These are phyloP conservation scores for Arthrinium phaeospermum DNA, from an alignment of 2,329 filamentous ascomycete genomes.

Conservation along the genomic window DNA sequence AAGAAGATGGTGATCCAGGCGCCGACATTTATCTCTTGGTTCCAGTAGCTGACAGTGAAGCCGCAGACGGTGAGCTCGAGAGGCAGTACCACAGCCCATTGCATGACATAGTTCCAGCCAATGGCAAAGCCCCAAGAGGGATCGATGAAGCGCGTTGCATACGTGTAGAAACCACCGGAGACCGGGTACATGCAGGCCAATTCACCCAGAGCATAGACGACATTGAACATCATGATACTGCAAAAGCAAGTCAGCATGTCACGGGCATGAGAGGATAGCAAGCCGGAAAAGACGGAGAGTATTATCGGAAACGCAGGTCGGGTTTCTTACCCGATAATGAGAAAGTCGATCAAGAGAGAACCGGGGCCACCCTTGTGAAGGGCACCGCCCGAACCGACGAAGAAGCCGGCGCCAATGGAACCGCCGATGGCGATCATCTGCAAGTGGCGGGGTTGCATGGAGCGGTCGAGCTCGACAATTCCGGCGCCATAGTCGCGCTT, in stretches of 20 bases:
- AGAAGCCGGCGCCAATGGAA: conserved; percentile 67
- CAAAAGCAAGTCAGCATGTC: background rate
- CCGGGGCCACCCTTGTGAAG: conserved; percentile 53
- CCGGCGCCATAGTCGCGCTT: conserved; percentile 43
- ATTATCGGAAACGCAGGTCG: background rate
- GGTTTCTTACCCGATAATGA: conserved; percentile 52
- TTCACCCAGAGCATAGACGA: conserved; percentile 64
- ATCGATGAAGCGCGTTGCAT: conserved; percentile 56
- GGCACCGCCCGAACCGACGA: conserved; percentile 62
- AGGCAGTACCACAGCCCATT: conserved; percentile 54
- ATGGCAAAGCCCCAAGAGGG: conserved; percentile 53
- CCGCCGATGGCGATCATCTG: conserved; percentile 61
- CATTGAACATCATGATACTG: conserved; percentile 63
- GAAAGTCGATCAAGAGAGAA: conserved; percentile 53
- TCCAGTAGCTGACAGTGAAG: conserved; percentile 57
- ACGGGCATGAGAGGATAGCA: background rate
- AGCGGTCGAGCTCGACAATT: conserved; percentile 45
- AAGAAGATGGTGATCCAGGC: conserved; percentile 65
- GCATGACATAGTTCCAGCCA: conserved; percentile 53
- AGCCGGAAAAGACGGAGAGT: background rate
- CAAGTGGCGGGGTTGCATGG: conserved; percentile 55
- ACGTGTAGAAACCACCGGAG: conserved; percentile 58
- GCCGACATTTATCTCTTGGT: conserved; percentile 47
- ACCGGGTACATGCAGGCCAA: conserved; percentile 56
- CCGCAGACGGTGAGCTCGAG: conserved; percentile 56